Conservation (phyloP, 768 basidiomycete species). For the Boletus bicolor region DNA sequence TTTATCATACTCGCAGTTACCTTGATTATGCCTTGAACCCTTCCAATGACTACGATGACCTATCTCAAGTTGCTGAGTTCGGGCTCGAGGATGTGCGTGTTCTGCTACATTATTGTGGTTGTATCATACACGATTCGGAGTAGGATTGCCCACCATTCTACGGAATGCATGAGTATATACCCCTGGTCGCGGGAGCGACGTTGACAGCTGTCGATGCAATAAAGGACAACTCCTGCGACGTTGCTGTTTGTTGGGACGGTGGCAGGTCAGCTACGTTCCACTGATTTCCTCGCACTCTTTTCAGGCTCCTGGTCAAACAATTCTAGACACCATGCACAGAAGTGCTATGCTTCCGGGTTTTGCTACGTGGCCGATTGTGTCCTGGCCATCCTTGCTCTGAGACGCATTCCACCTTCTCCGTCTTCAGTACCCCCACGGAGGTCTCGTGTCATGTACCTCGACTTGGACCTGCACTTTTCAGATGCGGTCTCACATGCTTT, state of each 20-base stretch:
- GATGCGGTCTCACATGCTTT: slow-evolving; percentile 86
- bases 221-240: slow-evolving; percentile 44
- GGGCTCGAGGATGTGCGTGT: slow-evolving; percentile 57
- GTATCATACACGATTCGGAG: not conserved
- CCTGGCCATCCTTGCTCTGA: slow-evolving; percentile 73
- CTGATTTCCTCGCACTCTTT: not conserved
- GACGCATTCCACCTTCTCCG: slow-evolving; percentile 32
- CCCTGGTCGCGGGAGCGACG: slow-evolving; percentile 71
- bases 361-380: slow-evolving; percentile 94
- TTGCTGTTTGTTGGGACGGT: slow-evolving; percentile 89
- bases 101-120: not conserved
- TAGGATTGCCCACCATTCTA: slow-evolving; percentile 84
- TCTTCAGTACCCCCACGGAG: slow-evolving; percentile 30
- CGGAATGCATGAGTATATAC: slow-evolving; percentile 65
- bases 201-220: slow-evolving; percentile 70
- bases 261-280: slow-evolving; percentile 52
- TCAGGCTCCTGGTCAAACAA: not conserved
- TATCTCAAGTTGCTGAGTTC: slow-evolving; percentile 36
- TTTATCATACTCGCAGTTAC: slow-evolving; percentile 72
- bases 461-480: slow-evolving; percentile 89
- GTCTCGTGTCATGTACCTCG: slow-evolving; percentile 82
- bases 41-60: slow-evolving; percentile 24
- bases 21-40: slow-evolving; percentile 54
- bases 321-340: slow-evolving; percentile 77
- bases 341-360: slow-evolving; percentile 78